Conservation (phyloP, 2,329 filamentous ascomycete species). For the Cladosporium sp. region DNA sequence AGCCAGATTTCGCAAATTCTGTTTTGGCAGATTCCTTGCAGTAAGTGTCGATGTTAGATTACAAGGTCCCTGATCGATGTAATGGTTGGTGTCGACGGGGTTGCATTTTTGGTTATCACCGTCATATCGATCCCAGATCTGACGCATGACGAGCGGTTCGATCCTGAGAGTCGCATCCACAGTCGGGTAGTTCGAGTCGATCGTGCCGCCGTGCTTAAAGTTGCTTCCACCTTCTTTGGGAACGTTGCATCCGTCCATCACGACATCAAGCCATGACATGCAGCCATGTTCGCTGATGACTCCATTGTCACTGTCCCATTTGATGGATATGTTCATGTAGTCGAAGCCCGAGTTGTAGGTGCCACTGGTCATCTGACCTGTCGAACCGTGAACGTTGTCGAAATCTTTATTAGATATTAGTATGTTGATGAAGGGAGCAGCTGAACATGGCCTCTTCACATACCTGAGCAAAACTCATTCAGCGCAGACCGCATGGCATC, state of each 20-base stretch:
- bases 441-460: too few relatives aligned
- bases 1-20: slow-evolving; percentile 1
- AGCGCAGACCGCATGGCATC: slow-evolving; percentile 10
- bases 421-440: neutral
- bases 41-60: slow-evolving; percentile 9
- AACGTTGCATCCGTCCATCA: slow-evolving; percentile 9
- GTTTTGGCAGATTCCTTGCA: slow-evolving; percentile 4
- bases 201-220: slow-evolving; percentile 11
- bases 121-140: slow-evolving; percentile 1
- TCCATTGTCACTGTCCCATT: slow-evolving; percentile 4
- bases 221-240: neutral
- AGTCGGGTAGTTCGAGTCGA: neutral
- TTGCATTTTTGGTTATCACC: slow-evolving; percentile 7
- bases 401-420: neutral
- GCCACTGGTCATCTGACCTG: neutral
- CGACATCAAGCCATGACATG: slow-evolving; percentile 11
- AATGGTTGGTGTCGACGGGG: neutral
- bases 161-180: slow-evolving; percentile 8
- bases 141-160: slow-evolving; percentile 10
- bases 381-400: neutral
- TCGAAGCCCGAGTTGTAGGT: slow-evolving; percentile 7
- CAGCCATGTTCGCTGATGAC: slow-evolving; percentile 10
- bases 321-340: slow-evolving; percentile 10
- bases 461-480: slow-evolving; percentile 7
- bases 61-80: slow-evolving; percentile 7